Conservation (phyloP, 345 rosid species). For the Pistacia atlantica region DNA sequence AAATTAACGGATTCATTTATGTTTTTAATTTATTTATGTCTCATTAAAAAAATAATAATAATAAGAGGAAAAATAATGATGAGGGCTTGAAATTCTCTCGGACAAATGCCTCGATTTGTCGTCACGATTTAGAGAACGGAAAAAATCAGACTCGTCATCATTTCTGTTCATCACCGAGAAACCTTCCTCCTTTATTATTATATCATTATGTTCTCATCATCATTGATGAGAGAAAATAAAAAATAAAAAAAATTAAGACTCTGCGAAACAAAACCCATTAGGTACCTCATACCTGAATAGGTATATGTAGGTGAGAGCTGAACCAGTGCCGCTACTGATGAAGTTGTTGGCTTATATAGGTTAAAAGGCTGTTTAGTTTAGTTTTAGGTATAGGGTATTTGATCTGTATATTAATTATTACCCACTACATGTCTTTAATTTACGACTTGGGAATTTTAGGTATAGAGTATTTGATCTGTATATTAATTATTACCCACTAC, state of each 20-base stretch:
- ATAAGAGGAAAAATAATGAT: neutral
- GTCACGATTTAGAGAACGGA: slow-evolving; percentile 56
- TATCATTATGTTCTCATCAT: neutral
- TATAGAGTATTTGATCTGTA: neutral
- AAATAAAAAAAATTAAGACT: neutral
- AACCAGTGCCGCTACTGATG: too few relatives aligned
- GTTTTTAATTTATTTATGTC: too few relatives aligned
- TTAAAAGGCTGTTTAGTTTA: neutral
- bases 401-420: neutral
- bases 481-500: neutral
- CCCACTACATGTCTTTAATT: neutral
- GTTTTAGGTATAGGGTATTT: slow-evolving; percentile 13
- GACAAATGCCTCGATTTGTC: slow-evolving; percentile 77
- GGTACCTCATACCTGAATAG: too few relatives aligned
- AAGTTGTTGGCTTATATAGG: neutral
- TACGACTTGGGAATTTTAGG: neutral
- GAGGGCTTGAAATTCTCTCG: slow-evolving; percentile 40
- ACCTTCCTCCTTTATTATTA: slow-evolving; percentile 1
- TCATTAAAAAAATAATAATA: neutral
- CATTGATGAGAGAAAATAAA: neutral
- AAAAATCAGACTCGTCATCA: slow-evolving; percentile 68
- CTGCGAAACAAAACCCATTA: neutral
- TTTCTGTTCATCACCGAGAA: slow-evolving; percentile 54
- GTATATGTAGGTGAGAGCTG: neutral
- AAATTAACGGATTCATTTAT: neutral